Conservation (phyloP, 345 rosid genomes). For the Dovyalis caffra region DNA sequence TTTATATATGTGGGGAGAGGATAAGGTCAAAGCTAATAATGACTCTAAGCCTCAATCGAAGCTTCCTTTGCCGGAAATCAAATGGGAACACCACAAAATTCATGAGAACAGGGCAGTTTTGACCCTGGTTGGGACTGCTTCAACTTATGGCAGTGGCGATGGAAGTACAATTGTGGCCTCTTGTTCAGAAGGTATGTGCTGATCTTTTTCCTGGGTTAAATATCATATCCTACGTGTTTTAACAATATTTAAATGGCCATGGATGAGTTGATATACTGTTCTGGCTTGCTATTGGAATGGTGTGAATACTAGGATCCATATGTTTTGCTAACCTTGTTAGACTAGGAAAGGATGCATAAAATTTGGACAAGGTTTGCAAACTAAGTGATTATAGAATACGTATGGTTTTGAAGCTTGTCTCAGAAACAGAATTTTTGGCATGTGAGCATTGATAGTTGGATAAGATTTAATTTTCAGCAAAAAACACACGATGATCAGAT, state of each 20-base stretch:
- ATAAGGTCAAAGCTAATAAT: constrained; percentile 45
- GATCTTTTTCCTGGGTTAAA: background rate
- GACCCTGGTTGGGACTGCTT: constrained; percentile 65
- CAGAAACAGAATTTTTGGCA: background rate
- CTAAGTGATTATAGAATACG: background rate
- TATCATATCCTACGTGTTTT: background rate
- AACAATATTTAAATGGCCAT: background rate
- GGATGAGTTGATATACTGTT: background rate
- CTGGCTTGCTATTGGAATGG: background rate
- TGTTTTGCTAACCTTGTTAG: background rate
- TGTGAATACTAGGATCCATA: background rate
- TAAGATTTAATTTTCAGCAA: background rate
- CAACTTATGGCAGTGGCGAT: constrained; percentile 85
- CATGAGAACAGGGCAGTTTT: constrained; percentile 62
- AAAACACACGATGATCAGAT: background rate
- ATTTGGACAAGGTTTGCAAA: background rate
- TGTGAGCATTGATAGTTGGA: background rate
- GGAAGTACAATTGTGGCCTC: constrained; percentile 81
- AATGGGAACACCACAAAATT: constrained; percentile 81
- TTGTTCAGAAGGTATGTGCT: constrained; percentile 79
- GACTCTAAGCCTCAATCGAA: constrained; percentile 66
- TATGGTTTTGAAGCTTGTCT: background rate
- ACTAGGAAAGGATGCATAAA: background rate
- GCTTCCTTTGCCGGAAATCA: constrained; percentile 80
- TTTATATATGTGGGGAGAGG: constrained; percentile 88